Percentiles rank a stretch among this genome's conserved stretches.
Conservation (phyloP, 2,329 filamentous ascomycete genomes). For the Colletotrichum godetiae region DNA sequence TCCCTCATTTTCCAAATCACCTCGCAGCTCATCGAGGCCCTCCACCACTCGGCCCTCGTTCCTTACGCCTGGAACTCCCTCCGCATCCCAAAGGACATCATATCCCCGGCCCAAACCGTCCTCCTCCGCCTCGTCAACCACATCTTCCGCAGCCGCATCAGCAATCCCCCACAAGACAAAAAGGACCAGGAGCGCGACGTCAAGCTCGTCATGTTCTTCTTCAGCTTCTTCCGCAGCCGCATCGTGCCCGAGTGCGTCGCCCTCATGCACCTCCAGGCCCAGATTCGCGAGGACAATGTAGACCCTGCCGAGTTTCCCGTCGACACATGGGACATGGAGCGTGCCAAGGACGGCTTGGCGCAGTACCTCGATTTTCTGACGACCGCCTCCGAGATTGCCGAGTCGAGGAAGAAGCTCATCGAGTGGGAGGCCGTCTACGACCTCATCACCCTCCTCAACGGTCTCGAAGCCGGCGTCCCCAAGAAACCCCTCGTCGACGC, state of each 20-base stretch:
- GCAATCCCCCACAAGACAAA: conserved; percentile 56
- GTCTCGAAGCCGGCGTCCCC: conserved; percentile 87
- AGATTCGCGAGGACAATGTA: conserved; percentile 81
- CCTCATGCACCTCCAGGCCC: conserved; percentile 92
- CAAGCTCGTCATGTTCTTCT: conserved; percentile 86
- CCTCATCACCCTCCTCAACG: conserved; percentile 85
- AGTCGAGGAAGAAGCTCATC: conserved; percentile 85
- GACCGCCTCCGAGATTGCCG: conserved; percentile 85
- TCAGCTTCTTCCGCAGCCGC: conserved; percentile 89
- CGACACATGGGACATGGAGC: conserved; percentile 97
- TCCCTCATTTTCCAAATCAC: conserved; percentile 97
- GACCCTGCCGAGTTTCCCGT: conserved; percentile 91
- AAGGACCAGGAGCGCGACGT: conserved; percentile 67
- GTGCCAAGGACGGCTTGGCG: conserved; percentile 92
- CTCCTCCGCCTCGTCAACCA: conserved; percentile 91
- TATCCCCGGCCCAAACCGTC: conserved; percentile 93
- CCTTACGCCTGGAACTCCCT: conserved; percentile 94
- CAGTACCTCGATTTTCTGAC: conserved; percentile 96
- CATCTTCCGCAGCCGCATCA: conserved; percentile 75
- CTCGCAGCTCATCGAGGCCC: conserved; percentile 93
- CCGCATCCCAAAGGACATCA: conserved; percentile 93
- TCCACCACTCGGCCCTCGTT: conserved; percentile 88
- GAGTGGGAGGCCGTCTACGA: conserved; percentile 95
- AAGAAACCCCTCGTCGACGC: conserved; percentile 76
- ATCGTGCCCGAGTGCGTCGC: conserved; percentile 95